A percentile compares a stretch with the other conserved stretches of the same genome.
Conservation (phyloP, 441 rosid genomes). For the Sinapis alba region DNA sequence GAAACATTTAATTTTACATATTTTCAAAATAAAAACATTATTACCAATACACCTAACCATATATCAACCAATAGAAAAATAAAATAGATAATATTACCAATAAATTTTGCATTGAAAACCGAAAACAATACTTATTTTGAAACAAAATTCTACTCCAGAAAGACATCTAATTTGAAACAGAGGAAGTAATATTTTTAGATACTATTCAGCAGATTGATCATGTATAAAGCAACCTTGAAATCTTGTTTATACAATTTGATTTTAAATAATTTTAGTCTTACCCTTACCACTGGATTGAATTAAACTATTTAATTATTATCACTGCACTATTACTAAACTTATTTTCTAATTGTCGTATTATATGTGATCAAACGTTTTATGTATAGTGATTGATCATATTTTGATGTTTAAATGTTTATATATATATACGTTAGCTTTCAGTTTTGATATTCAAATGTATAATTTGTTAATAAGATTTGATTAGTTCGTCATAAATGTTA, state of each 20-base stretch:
- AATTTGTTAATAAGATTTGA: background rate
- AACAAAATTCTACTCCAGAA: too few species aligned
- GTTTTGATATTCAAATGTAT: background rate
- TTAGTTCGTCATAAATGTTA: background rate
- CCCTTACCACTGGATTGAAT: background rate
- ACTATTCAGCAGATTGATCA: conserved; percentile 21
- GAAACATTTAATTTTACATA: too few species aligned
- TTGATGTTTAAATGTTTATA: background rate
- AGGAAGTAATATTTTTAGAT: background rate
- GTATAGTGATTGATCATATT: background rate
- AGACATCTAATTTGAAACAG: too few species aligned
- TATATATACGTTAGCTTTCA: background rate
- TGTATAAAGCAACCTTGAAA: conserved; percentile 4
- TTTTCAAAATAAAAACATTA: too few species aligned
- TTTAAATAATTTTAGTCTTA: background rate
- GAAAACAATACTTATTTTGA: too few species aligned
- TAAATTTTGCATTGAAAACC: too few species aligned
- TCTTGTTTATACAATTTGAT: background rate
- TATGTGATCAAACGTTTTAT: background rate
- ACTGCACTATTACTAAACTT: background rate
- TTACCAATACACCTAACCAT: too few species aligned
- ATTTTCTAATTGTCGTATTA: background rate
- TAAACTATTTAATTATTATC: background rate
- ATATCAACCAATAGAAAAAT: too few species aligned
- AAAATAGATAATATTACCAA: too few species aligned